Base-by-base conservation (phyloP, 345 rosid species). In the Capsella bursapastoris region DNA sequence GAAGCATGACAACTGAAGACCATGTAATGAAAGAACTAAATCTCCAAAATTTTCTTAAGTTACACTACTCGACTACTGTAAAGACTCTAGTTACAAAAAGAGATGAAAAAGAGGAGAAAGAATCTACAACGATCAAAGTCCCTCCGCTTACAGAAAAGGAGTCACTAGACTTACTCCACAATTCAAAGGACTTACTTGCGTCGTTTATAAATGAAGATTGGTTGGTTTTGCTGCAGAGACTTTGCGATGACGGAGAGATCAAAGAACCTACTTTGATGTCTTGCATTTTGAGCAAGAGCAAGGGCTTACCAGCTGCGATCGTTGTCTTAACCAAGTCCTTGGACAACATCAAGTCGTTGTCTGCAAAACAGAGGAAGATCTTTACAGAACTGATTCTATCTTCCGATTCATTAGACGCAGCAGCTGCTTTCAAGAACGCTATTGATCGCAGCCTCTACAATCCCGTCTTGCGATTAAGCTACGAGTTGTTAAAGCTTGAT, bases 281-380 rank as follows among this genome's bases (percentile, higher is more conserved):
- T 71, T 70, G 72, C 41, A 73, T 83, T 44, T 31, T 28, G 10
- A 4, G 66, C 6, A 74, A 61, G 69, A 68, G 72, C 65, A 3
- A 40, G 32, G 38, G 72, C 44, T 71, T 84, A 58, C 85, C 83
- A 9, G 79, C 84, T 70, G 82, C 81, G 8, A 51, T 84, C 52
- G 32, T 71, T 73, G 71, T 84, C 78, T 61, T 82, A 10, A 73
- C 81, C 2, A 81, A 63, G 66, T 72, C 85, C 4, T 55, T 76
- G 37, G 2, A 68, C 6, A 63, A 27, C 35, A 68, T 76, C 35
- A 27, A 53, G 59, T 0, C 25, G 4, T 28, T 76, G 43, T 53
- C 79, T 61, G 16, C 31, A 4, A 32, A 44, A 11, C 79, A 75
- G 7, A 61, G 43, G 50, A 61, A 43, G 3, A 37, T 62, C 70